A percentile compares a stretch with the other conserved stretches of the same genome.
These are phyloP conservation scores for Madurella mycetomatis DNA, from an alignment of 2,329 filamentous ascomycete genomes.

Conservation along the genomic window DNA sequence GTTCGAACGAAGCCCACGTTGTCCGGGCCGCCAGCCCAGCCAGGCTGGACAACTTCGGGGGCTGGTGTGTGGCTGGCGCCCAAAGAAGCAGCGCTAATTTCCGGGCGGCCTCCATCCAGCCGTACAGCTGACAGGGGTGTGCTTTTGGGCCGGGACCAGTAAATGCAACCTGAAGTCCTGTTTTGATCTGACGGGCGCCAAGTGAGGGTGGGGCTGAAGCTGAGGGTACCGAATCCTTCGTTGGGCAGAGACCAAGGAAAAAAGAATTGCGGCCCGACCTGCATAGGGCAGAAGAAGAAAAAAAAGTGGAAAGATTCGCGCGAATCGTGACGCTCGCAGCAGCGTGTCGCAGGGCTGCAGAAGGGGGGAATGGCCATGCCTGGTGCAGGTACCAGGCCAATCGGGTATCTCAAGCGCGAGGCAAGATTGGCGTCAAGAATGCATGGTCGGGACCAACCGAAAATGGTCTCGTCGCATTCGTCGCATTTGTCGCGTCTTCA, in stretches of 20 bases:
- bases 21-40: too few species aligned
- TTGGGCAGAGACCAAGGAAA: neutral
- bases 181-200: neutral
- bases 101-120: too few species aligned
- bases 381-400: conserved; percentile 6
- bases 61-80: too few species aligned
- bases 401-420: conserved; percentile 1
- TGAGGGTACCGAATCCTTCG: neutral
- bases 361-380: neutral
- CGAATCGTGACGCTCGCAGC: neutral
- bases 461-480: conserved; percentile 1
- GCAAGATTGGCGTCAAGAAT: conserved; percentile 8
- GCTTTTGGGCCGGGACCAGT: too few species aligned
- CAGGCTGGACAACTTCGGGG: too few species aligned
- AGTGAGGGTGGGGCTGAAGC: neutral
- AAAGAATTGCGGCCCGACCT: neutral
- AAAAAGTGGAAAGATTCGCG: neutral
- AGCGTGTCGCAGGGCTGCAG: neutral
- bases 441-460: conserved; percentile 17
- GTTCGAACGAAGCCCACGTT: too few species aligned
- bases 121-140: too few species aligned
- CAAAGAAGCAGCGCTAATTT: too few species aligned
- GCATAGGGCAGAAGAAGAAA: neutral
- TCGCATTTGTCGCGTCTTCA: conserved; percentile 5
- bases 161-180: neutral